Evolutionary conservation across 371 early-diverging fungal genomes (phyloP), one percentile per base, ranked within the genome.

Genomic region (Massospora cicadina): DNA sequence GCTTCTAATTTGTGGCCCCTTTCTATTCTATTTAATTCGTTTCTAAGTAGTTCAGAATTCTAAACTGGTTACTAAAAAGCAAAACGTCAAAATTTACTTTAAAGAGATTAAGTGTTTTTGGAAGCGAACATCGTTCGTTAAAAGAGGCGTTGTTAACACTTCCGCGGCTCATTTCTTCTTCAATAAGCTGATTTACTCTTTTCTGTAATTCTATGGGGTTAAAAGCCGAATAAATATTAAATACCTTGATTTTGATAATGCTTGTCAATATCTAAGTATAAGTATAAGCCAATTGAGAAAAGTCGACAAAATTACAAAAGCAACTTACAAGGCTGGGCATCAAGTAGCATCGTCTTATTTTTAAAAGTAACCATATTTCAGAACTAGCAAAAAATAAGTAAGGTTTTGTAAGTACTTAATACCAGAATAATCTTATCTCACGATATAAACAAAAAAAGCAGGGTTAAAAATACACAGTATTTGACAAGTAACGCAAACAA

Each of bases 211-310:
- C 27, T 27, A 17, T 17, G 25, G 26, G 26, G 27, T 57, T 10
- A 57, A 21, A 57, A 57, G 26, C 26, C 3, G 3, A 21, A 2
- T 57, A 10, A 57, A 57, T 17, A 7, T 57, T 5, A 24, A 12
- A 27, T 57, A 57, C 57, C 57, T 57, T 57, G 25, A 57, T 57
- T 27, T 21, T 57, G 25, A 21, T 57, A 57, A 57, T 57, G 57
- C 27, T 57, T 57, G 26, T 57, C 57, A 57, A 57, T 57, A 57
- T 57, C 57, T 57, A 54, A 54, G n/a, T n/a, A n/a, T n/a, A n/a
- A 43, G 43, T 17, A 5, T 43, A 43, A 43, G n/a, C n/a, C n/a
- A 43, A 43, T 43, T 17, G 17, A 17, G 17, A 43, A 43, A 10
- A 43, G 43, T 10, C 5, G 17, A 5, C 17, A 43, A 43, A 43